These are phyloP conservation scores for Phyllosticta citrichinensis DNA, from an alignment of 2,329 filamentous ascomycete species.

Conservation along the genomic window DNA sequence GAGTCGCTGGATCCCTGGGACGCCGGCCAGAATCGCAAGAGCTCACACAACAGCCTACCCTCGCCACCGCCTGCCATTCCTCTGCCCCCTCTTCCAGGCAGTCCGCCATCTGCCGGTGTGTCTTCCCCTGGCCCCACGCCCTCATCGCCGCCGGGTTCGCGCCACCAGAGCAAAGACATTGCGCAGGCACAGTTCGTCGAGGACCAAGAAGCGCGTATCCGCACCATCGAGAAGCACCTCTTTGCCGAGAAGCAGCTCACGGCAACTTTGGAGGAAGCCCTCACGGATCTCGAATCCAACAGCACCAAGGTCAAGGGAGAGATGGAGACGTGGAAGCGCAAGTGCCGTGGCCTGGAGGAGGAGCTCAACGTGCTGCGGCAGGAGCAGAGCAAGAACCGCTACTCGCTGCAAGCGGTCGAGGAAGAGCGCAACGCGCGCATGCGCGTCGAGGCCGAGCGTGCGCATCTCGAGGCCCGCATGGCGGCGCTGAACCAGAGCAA, in stretches of 20 bases:
- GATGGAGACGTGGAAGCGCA: conserved; percentile 82
- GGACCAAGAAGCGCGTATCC: conserved; percentile 89
- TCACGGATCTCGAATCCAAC: conserved; percentile 85
- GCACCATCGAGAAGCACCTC: conserved; percentile 92
- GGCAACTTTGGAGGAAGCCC: conserved; percentile 85
- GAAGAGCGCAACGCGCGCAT: conserved; percentile 90
- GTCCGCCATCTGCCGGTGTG: conserved; percentile 21
- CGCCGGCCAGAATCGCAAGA: conserved; percentile 64
- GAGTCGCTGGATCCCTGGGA: conserved; percentile 37
- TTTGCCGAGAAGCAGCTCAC: conserved; percentile 95
- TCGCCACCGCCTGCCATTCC: conserved; percentile 93
- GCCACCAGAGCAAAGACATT: conserved; percentile 75
- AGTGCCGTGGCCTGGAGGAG: conserved; percentile 62
- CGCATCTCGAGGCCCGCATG: conserved; percentile 83
- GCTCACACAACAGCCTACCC: conserved; percentile 73
- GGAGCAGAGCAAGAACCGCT: conserved; percentile 48
- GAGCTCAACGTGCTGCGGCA: conserved; percentile 57
- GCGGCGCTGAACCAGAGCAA: conserved; percentile 67
- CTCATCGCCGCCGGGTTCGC: conserved; percentile 48
- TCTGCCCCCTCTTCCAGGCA: conserved; percentile 74
- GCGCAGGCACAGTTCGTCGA: conserved; percentile 73
- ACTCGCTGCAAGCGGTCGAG: conserved; percentile 79
- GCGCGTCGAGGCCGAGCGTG: conserved; percentile 79
- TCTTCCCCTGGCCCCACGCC: conserved; percentile 24
- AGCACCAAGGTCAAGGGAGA: conserved; percentile 88